Percentiles rank a stretch among this genome's conserved stretches.
phyloP scores from a whole-genome alignment of 257 asterid genomes.

The Capsicum pubescens region DNA sequence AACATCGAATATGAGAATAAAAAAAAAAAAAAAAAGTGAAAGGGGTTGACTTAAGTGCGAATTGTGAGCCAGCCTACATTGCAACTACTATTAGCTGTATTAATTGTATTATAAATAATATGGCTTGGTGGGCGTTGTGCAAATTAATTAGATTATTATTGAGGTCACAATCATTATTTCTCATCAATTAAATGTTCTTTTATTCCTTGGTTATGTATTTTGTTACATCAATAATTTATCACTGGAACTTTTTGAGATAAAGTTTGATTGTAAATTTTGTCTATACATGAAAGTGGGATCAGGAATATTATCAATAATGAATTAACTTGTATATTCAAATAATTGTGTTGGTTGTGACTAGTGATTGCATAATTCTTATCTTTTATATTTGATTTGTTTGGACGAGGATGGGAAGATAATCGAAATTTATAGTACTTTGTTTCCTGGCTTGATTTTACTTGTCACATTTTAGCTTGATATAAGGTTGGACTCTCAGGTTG shows the following conservation, averaged over 20 bases:
- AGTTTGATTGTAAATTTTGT: not conserved
- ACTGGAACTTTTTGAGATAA: slow-evolving; percentile 16
- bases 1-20: too few species aligned
- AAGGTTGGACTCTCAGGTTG: too few species aligned
- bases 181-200: not conserved
- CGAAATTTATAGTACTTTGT: not conserved
- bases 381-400: slow-evolving; percentile 11
- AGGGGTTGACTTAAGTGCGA: slow-evolving; percentile 19
- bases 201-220: not conserved
- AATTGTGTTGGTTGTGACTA: not conserved
- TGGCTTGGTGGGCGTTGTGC: not conserved
- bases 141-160: not conserved
- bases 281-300: not conserved
- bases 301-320: not conserved
- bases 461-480: too few species aligned
- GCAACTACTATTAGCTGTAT: slow-evolving; percentile 12
- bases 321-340: not conserved
- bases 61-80: not conserved
- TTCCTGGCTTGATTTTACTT: too few species aligned
- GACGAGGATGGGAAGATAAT: not conserved
- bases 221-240: not conserved
- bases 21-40: not conserved
- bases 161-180: not conserved
- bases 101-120: not conserved
- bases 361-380: too few species aligned